Percentiles rank a stretch among this genome's conserved stretches.
Evolutionary conservation across 176 grass and related monocot genomes (phyloP).

Genomic region (Raddia distichophylla): DNA sequence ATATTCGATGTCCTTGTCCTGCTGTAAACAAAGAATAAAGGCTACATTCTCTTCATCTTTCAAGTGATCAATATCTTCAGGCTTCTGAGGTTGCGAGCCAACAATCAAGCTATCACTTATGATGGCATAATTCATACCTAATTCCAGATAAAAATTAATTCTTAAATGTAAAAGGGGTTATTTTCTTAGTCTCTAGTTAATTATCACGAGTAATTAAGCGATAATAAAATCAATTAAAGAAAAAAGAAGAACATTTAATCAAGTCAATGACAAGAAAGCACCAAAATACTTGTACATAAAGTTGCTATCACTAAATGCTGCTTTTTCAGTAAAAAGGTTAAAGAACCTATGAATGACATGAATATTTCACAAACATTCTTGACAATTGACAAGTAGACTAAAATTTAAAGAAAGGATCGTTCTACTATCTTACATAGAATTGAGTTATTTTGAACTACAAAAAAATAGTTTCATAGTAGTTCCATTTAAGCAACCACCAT

Average conservation of each 20-base stretch:
- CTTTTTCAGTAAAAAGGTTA: neutral
- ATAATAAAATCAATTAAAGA: neutral
- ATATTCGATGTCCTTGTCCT: slow-evolving; percentile 89
- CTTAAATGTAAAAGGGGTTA: neutral
- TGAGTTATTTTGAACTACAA: slow-evolving; percentile 6
- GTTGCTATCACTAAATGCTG: neutral
- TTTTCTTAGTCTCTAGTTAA: neutral
- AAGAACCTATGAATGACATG: neutral
- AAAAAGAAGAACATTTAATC: slow-evolving; percentile 24
- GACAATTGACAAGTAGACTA: neutral
- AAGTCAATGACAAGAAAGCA: neutral
- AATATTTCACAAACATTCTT: neutral
- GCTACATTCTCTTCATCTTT: slow-evolving; percentile 76
- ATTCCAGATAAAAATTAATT: slow-evolving; percentile 21
- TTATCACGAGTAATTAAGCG: neutral
- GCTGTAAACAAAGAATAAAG: slow-evolving; percentile 84
- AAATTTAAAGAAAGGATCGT: neutral
- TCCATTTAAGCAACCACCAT: neutral
- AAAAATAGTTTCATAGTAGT: neutral
- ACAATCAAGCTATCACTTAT: slow-evolving; percentile 88
- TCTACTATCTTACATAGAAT: neutral
- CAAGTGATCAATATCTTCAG: slow-evolving; percentile 81
- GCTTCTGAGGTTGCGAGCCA: slow-evolving; percentile 90
- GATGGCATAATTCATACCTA: slow-evolving; percentile 89
- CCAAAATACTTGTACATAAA: neutral